Evolutionary conservation across 441 rosid species (phyloP), one percentile per base, ranked within the genome.

Genomic region (Manihot esculenta): DNA sequence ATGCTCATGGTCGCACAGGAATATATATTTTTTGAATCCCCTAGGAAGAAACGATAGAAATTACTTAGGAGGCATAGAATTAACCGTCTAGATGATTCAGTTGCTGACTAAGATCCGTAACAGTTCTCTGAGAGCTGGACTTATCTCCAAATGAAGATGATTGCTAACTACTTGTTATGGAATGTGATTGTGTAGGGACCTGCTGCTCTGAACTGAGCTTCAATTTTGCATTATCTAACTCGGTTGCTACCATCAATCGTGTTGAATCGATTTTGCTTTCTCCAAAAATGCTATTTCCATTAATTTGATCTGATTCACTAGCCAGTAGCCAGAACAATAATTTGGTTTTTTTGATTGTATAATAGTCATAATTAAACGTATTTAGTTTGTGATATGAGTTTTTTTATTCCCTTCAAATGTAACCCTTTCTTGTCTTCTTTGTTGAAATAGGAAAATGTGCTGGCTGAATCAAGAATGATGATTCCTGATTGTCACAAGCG

Each of bases 381-480:
- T 21, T 24, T 64, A 1, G 48, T 10, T 47, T 7, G 14, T 20
- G 11, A 11, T 60, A 1, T 48, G 49, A 7, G 26, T 30, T 4
- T 30, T 4, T 15, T 47, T 17, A 18, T 14, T 33, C 0, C n/a
- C 35, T 44, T 51, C 20, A 27, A 7, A 53, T 53, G 41, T 64
- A 8, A 30, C n/a, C 3, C 30, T 10, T 17, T 1, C n/a, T 30
- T 30, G 56, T 38, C 20, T 64, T 38, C 18, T 44, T 51, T 64
- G 74, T 76, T 56, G 77, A 10, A 58, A 65, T 84, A 92, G 96
- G 99, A 94, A 80, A 94, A 90, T 77, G 99, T 94, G 77, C 85
- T 94, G 77, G 98, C 92, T 72, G 98, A 92, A 78, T 94, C 98
- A 48, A 92, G 98, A 83, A 92, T 94, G 98, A 94, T 94, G 97